Evolutionary conservation across 2,329 filamentous ascomycete species (phyloP), one percentile per base, ranked within the genome.

Genomic region (Fusarium lyarnte): DNA sequence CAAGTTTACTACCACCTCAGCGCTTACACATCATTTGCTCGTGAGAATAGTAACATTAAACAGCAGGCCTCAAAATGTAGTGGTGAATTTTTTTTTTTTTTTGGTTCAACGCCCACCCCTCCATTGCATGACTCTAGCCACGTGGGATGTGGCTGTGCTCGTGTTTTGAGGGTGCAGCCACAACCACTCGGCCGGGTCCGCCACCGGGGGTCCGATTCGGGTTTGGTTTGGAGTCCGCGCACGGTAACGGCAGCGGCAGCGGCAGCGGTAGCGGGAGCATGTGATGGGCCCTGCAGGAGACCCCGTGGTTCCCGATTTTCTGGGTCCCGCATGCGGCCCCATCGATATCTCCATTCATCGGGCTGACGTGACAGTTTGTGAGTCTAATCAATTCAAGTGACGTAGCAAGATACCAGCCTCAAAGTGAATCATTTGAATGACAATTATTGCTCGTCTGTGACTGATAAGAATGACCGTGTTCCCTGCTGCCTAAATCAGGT

Each of bases 171-270:
- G 38, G 33, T 35, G 10, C 14, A 58, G 52, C 66, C 66, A 69
- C 66, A 60, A 73, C 59, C 75, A 70, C 61, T 74, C 72, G 68
- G 74, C 69, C 74, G 75, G 75, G 75, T 75, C 74, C 70, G 66
- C 58, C 74, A 72, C 61, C 65, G 51, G 72, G 63, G 72, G 42
- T 61, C 75, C 74, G 69, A 74, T 75, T 73, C 69, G 64, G 73
- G 70, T 73, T 73, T 73, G 69, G 61, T 3, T 11, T 57, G n/a
- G 38, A 38, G 33, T 21, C 38, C 36, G 47, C 58, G 54, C 62
- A 63, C 59, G 42, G 45, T 29, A 29, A 29, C 27, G 27, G 27
- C 38, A 63, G 33, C 58, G 55, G 35, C 21, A 39, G 35, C 25
- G 29, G 47, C 35, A 42, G 29, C 38, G 31, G 39, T 23, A 47